Base-by-base conservation (phyloP, 805 yeast genomes). In the Maudiozyma saulgeensis region DNA sequence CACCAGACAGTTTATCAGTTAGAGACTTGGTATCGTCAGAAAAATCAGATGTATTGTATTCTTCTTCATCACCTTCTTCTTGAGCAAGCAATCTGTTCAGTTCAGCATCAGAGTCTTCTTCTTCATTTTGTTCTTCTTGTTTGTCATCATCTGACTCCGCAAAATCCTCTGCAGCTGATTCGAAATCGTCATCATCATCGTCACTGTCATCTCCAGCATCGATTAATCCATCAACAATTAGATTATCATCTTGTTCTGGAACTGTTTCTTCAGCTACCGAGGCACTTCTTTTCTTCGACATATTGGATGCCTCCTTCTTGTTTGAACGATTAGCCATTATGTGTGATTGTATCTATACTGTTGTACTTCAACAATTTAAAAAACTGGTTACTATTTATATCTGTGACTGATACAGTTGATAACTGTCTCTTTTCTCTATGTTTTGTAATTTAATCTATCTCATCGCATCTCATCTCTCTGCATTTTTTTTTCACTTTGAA, bases 1-100 rank as follows among this genome's bases (percentile, higher is more conserved):
- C 70, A 23, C 79, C 80, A 19, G 81, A 73, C 38, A 81, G 63
- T 57, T 69, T 74, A 52, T 80, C 85, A 5, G 77, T 73, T 47
- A 81, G 66, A 5, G 83, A 72, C 13, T 58, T 56, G 1, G 76
- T 61, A 44, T 76, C 80, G 23, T 71, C 73, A 21, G 56, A 59
- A 31, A 55, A 62, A 46, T 61, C 65, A 21, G 67, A 57, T 9
- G 60, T 57, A 40, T 54, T 56, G 37, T 59, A 56, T 31, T 57
- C 66, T 34, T 54, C 60, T 23, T 55, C 64, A 12, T 60, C 68
- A 4, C 52, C 59, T 41, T 57, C 66, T 28, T 74, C 79, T 55
- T 77, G 81, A 7, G 79, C 85, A 41, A 83, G 62, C n/a, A 84
- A 68, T 45, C 69, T 66, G 58, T 83, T 81, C 51, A 82, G 70